Evolutionary conservation across 108 stramenopile species (phyloP), one percentile per base, ranked within the genome.

Genomic region (Parietichytrium sp.): DNA sequence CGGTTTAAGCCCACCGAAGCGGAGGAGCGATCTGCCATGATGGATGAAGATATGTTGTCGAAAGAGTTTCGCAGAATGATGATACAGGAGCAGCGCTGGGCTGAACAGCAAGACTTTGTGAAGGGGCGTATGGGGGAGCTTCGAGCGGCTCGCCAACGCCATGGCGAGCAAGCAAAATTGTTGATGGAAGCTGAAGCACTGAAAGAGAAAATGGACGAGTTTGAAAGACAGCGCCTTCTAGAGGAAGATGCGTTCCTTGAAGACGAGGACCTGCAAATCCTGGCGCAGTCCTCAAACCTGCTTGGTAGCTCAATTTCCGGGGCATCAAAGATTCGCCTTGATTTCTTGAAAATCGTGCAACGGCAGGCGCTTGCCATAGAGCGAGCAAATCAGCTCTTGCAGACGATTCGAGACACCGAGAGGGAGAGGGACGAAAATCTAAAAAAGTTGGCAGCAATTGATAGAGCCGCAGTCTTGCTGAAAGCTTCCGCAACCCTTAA

Each of bases 281-380:
- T n/a, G 3, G 20, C 45, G 33, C 20, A 72, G 23, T 45, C 61
- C 1, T 23, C 2, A 36, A 25, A 33, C 13, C 38, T 72, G 10
- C 61, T 72, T 6, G 61, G 61, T n/a, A 72, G 61, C 61, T 72
- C 61, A 18, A 42, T 72, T 6, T 72, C 61, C 42, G 61, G 61
- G 1, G 61, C 61, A 0, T 72, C 61, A 16, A 72, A 72, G 20
- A 72, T 72, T 72, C 61, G 61, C 3, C 42, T 72, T 0, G 61
- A 72, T 42, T 72, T 72, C 2, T 45, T 72, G 1, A 16, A 25
- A 27, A 72, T 72, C 42, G 61, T 42, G 2, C 61, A 72, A 45
- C 6, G 61, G 2, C 61, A 72, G 42, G 61, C 61, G 15, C 8
- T 72, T 20, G 42, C 36, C 2, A 72, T 72, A 10, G 61, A 72